Evolutionary conservation across 2,329 filamentous ascomycete genomes (phyloP).

Genomic region (Aulographum hederae): DNA sequence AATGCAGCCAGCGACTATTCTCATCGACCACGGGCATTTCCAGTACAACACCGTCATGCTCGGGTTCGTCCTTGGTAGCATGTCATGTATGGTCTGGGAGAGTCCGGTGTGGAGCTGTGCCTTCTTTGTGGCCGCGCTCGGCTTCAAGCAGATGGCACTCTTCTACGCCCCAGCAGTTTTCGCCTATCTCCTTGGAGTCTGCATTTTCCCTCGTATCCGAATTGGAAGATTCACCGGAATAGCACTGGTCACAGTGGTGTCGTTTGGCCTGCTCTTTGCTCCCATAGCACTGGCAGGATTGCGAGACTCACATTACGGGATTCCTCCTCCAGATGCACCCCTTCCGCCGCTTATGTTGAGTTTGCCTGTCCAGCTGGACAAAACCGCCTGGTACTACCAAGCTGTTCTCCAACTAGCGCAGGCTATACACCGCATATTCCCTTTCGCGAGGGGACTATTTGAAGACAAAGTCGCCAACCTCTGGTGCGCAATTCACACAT

Average conservation of each 20-base stretch:
- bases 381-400: conserved; percentile 53
- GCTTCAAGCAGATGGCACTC: conserved; percentile 98
- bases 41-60: conserved; percentile 99
- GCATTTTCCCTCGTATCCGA: conserved; percentile 56
- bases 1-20: conserved; percentile 76
- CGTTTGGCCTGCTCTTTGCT: conserved; percentile 58
- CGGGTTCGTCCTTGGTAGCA: conserved; percentile 66
- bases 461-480: conserved; percentile 98
- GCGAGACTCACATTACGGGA: conserved; percentile 48
- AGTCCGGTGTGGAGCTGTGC: conserved; percentile 75
- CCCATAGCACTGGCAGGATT: conserved; percentile 58
- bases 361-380: conserved; percentile 38
- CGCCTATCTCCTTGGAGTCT: conserved; percentile 74
- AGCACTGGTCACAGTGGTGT: conserved; percentile 48
- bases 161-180: conserved; percentile 94
- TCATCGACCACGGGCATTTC: conserved; percentile 91
- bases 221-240: conserved; percentile 54
- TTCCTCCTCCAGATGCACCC: conserved; percentile 35
- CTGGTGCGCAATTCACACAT: conserved; percentile 83
- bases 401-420: conserved; percentile 64
- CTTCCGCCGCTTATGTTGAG: conserved; percentile 44
- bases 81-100: conserved; percentile 76
- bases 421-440: conserved; percentile 81
- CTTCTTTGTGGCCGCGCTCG: conserved; percentile 85
- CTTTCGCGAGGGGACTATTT: conserved; percentile 86